Conservation (phyloP, 306 rosid genomes). For the Morella rubra region DNA sequence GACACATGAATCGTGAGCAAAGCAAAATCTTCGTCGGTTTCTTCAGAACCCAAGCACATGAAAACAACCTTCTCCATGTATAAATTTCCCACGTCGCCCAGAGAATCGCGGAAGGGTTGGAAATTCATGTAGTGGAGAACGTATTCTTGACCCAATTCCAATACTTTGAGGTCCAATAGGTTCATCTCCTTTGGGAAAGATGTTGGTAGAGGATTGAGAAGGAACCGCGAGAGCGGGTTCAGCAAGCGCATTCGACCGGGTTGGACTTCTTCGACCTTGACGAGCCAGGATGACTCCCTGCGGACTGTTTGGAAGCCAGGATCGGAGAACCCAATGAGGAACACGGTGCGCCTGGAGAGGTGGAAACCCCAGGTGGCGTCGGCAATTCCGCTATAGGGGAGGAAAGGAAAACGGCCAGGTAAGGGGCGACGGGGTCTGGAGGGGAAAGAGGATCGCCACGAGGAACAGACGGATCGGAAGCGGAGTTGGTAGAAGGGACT, state of each 20-base stretch:
- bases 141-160: slow-evolving; percentile 56
- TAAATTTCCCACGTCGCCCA: slow-evolving; percentile 38
- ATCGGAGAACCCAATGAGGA: slow-evolving; percentile 29
- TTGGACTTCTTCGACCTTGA: slow-evolving; percentile 42
- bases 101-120: slow-evolving; percentile 24
- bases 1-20: slow-evolving; percentile 79
- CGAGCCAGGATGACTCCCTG: slow-evolving; percentile 35
- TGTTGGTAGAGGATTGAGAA: slow-evolving; percentile 26
- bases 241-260: slow-evolving; percentile 26
- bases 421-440: slow-evolving; percentile 28
- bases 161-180: slow-evolving; percentile 23
- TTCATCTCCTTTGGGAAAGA: slow-evolving; percentile 42
- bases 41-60: slow-evolving; percentile 27
- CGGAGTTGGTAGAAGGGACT: slow-evolving; percentile 45
- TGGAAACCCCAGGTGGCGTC: slow-evolving; percentile 42
- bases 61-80: slow-evolving; percentile 73
- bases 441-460: slow-evolving; percentile 52
- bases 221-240: slow-evolving; percentile 47
- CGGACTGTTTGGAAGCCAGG: neutral
- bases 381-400: slow-evolving; percentile 45
- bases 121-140: slow-evolving; percentile 35
- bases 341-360: slow-evolving; percentile 47
- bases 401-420: slow-evolving; percentile 44
- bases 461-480: slow-evolving; percentile 64
- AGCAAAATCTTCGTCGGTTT: slow-evolving; percentile 27